These are phyloP conservation scores for Balamuthia mandrillaris DNA, from an alignment of 208 protist genomes.

Conservation along the genomic window DNA sequence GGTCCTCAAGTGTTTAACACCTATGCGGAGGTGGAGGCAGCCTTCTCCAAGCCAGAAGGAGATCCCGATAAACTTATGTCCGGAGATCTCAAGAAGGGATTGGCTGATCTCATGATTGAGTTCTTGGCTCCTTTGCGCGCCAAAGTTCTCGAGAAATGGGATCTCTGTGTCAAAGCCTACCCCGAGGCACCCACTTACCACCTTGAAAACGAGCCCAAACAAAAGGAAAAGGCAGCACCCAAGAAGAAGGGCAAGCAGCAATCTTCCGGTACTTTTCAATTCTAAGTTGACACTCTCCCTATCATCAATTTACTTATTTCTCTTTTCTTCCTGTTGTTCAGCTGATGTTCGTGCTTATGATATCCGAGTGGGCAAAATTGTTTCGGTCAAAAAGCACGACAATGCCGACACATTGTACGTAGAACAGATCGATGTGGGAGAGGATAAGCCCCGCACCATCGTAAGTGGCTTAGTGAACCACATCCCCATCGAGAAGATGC, in stretches of 20 bases:
- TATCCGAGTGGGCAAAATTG: constrained; percentile 45
- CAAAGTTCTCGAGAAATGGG: constrained; percentile 12
- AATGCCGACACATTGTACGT: constrained; percentile 47
- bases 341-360: constrained; percentile 9
- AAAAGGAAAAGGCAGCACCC: neutral
- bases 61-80: constrained; percentile 12
- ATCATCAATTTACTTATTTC: neutral
- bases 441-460: constrained; percentile 47
- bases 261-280: neutral
- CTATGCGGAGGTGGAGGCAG: constrained; percentile 45
- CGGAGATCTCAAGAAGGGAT: constrained; percentile 46
- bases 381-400: constrained; percentile 34
- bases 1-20: constrained; percentile 32
- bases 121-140: constrained; percentile 46
- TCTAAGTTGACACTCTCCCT: neutral
- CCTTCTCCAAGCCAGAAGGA: constrained; percentile 15
- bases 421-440: constrained; percentile 49
- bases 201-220: neutral
- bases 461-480: constrained; percentile 50
- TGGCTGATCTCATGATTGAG: constrained; percentile 26
- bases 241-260: constrained; percentile 7
- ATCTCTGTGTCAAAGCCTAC: constrained; percentile 9
- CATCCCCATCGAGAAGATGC: constrained; percentile 37
- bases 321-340: neutral
- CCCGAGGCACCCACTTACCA: neutral